phyloP scores from a whole-genome alignment of 768 basidiomycete genomes.

The Crucibulum laeve region DNA sequence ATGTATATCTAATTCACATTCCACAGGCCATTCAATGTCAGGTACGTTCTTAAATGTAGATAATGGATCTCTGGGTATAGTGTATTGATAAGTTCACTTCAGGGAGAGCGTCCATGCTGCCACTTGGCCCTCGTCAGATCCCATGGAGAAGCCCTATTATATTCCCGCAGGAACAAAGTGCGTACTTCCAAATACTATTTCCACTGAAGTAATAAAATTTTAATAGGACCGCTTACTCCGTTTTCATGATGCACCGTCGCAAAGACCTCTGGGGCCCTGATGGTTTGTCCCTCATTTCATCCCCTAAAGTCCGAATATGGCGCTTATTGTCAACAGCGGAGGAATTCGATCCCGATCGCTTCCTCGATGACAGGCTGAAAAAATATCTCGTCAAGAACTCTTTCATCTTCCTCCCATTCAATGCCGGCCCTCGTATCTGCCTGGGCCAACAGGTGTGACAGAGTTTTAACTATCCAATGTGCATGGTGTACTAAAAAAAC shows the following conservation, averaged over 20 bases:
- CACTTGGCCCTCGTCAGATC: constrained; percentile 42
- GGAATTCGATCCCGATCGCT: constrained; percentile 69
- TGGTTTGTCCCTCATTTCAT: constrained; percentile 30
- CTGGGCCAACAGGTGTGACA: constrained; percentile 53
- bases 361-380: constrained; percentile 59
- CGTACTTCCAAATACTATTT: too few relatives aligned
- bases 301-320: neutral
- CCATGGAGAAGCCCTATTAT: constrained; percentile 44
- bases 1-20: neutral
- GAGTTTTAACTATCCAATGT: neutral
- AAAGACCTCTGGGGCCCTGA: constrained; percentile 71
- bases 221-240: constrained; percentile 43
- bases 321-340: constrained; percentile 33
- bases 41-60: constrained; percentile 20
- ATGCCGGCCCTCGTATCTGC: constrained; percentile 56
- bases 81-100: neutral
- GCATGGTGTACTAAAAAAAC: neutral
- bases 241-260: constrained; percentile 62
- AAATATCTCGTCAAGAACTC: constrained; percentile 60
- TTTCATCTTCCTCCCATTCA: constrained; percentile 70
- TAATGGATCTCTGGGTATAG: neutral
- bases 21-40: constrained; percentile 49
- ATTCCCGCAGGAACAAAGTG: constrained; percentile 47
- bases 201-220: neutral
- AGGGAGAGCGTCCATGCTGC: constrained; percentile 45